Percentiles rank a stretch among this genome's conserved stretches.
Conservation (phyloP, 164 flowering plant species). For the Protea cynaroides region DNA sequence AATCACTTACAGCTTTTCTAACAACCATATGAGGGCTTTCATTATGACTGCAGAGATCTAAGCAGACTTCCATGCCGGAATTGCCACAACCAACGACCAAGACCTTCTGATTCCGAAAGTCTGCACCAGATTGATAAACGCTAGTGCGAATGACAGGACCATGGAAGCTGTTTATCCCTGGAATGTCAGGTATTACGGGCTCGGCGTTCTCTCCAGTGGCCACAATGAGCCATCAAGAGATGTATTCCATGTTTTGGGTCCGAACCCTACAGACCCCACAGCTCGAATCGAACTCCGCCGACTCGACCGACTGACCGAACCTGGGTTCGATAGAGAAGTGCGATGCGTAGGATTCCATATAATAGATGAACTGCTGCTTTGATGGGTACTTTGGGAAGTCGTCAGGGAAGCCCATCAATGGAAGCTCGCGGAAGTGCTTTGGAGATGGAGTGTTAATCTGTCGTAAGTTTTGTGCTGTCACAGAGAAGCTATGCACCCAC, state of each 20-base stretch:
- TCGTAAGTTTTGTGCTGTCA: constrained; percentile 68
- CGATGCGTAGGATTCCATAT: constrained; percentile 75
- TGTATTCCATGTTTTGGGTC: no score
- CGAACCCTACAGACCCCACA: no score
- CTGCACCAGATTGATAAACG: no score
- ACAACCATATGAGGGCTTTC: constrained; percentile 68
- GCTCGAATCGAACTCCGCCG: constrained; percentile 58
- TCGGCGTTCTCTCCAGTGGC: no score
- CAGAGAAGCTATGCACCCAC: constrained; percentile 71
- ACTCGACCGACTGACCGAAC: constrained; percentile 48
- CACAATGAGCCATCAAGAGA: no score
- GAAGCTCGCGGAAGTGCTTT: constrained; percentile 79
- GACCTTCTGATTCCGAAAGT: constrained; percentile 53
- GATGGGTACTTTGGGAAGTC: constrained; percentile 80
- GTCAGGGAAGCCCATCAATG: constrained; percentile 61
- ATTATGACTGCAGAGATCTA: constrained; percentile 78
- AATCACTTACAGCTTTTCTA: no score
- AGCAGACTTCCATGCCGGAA: constrained; percentile 97
- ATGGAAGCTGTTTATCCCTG: no score
- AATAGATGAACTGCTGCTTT: constrained; percentile 67
- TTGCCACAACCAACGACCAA: constrained; percentile 92
- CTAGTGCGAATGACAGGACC: no score
- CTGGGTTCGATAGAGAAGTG: constrained; percentile 52
- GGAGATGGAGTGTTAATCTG: constrained; percentile 76
- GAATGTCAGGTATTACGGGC: no score